Evolutionary conservation across 345 rosid genomes (phyloP), one percentile per base, ranked within the genome.

Genomic region (Salix arbutifolia): DNA sequence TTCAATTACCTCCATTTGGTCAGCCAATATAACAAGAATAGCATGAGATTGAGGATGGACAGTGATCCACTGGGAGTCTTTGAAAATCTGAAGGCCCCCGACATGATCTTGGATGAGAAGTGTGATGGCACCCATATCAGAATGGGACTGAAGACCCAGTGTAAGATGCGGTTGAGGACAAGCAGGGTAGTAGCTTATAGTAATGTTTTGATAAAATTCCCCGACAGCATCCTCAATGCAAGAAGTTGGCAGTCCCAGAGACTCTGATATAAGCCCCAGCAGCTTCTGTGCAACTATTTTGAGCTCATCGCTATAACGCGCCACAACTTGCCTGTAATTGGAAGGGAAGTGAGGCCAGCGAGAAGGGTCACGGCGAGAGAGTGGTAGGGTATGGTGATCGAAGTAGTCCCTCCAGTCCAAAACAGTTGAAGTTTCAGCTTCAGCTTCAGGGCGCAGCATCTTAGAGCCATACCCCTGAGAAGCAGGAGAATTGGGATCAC

Each of bases 391-490:
- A 74, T 94, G 98, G 84, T 92, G 97, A 72, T 94, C 97, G 17
- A 92, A 92, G 87, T 91, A 94, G 52, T 95, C 99, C 75, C 99
- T 91, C 99, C 97, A 95, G 75, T 92, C 99, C 77, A 92, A 81
- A 23, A 91, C 90, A 44, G 52, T 46, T 46, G 30, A n/a, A 14
- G 76, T 80, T 71, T 84, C 88, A 46, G 52, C 52, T 46, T 19
- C 74, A 72, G 18, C 74, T 60, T 18, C 82, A 74, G 14, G 85
- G 35, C 31, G 83, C 40, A 95, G 87, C 99, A 92, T 89, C 37
- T 89, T 88, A 77, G 93, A 91, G 0, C 97, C 97, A 13, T 92
- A 95, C 1, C 99, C 99, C 70, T 95, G 88, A 6, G 97, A 87
- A 16, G 97, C 97, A 18, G 93, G 79, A 52, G 89, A 87, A 74